Conservation (phyloP, 1,284 basidiomycete species). For the Tremellales sp. region DNA sequence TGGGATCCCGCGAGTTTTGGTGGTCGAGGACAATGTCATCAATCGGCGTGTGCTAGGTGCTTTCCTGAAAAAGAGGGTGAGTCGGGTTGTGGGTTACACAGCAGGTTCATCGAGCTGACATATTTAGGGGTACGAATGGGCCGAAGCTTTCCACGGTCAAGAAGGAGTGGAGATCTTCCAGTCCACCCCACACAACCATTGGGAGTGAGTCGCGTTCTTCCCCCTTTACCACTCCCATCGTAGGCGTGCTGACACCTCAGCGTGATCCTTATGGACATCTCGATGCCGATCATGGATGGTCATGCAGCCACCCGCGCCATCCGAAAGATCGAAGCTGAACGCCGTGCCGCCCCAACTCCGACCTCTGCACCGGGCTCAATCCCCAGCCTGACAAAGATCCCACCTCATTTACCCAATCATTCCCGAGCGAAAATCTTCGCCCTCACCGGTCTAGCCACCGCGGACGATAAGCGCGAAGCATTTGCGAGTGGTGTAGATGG, state of each 20-base stretch:
- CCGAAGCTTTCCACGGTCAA: conserved; percentile 75
- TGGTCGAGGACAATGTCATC: conserved; percentile 76
- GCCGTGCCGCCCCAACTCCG: conserved; percentile 30
- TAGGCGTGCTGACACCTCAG: conserved; percentile 47
- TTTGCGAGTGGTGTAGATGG: conserved; percentile 92
- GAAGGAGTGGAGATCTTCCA: conserved; percentile 77
- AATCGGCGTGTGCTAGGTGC: conserved; percentile 58
- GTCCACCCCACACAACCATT: conserved; percentile 56
- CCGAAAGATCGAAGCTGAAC: conserved; percentile 66
- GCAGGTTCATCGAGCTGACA: conserved; percentile 8
- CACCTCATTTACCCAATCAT: background rate
- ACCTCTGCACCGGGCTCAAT: conserved; percentile 7
- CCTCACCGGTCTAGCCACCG: conserved; percentile 84
- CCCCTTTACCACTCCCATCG: background rate
- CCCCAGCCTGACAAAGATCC: conserved; percentile 14
- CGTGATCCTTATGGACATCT: conserved; percentile 80
- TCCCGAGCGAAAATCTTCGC: conserved; percentile 67
- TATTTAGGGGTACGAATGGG: conserved; percentile 71
- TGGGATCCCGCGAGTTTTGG: conserved; percentile 55
- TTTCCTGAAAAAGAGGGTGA: conserved; percentile 70
- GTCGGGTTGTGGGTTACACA: conserved; percentile 26
- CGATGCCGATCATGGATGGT: conserved; percentile 89
- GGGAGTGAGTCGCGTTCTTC: conserved; percentile 58
- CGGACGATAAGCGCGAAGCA: conserved; percentile 85
- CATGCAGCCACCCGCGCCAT: conserved; percentile 80